Evolutionary conservation across 768 basidiomycete genomes (phyloP), one percentile per base, ranked within the genome.

Genomic region (Tylopilus balloui): DNA sequence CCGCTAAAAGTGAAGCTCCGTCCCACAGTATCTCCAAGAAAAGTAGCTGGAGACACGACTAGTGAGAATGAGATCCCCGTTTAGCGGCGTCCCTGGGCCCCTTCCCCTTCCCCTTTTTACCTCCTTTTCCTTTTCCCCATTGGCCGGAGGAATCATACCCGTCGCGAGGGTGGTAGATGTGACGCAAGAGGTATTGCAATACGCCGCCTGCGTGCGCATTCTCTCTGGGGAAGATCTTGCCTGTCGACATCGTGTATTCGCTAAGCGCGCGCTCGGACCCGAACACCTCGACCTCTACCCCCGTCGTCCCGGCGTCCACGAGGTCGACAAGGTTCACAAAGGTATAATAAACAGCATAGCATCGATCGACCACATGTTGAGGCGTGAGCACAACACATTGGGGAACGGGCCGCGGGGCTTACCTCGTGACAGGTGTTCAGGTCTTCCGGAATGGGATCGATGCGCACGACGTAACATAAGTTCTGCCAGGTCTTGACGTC

Each of bases 131-230:
- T n/a, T n/a, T n/a, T n/a, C n/a, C n/a, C 32, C 32, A 34, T 15
- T n/a, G n/a, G 6, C 32, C n/a, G 12, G 32, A 34, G 3, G n/a
- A n/a, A 17, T 29, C 35, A 36, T 36, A 36, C 35, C 35, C 35
- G 10, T 20, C 19, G 9, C 35, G 35, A 11, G 35, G 35, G 19
- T 36, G 35, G n/a, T 19, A 3, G 21, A 59, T 58, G 25, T 54
- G 55, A 1, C 59, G 58, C 8, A 61, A 24, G 24, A 59, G 48
- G 28, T 47, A 48, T 1, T 39, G 47, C 14, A 59, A 20, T 10
- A 59, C 9, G 0, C 59, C 59, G 6, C 58, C 58, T 24, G 59
- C 59, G 5, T 48, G 42, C 2, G 51, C 51, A 17, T 42, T 54
- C 1, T 59, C 49, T 5, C 24, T 57, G 0, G 58, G 59, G 0